Conservation (phyloP, 257 asterid genomes). For the Pogostemon cablin region DNA sequence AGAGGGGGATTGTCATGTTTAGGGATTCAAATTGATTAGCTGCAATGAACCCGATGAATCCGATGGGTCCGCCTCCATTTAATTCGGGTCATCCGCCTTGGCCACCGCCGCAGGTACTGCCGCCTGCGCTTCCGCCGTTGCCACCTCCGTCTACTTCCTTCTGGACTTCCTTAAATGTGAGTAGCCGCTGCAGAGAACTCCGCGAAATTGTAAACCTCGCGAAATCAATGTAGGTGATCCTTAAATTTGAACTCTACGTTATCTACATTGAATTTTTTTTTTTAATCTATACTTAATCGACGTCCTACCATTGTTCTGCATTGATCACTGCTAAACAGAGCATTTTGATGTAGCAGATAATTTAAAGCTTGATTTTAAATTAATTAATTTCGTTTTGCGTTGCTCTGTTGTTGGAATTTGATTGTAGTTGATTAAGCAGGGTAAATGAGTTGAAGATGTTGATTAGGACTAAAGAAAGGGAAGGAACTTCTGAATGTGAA, state of each 20-base stretch:
- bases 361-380: constrained; percentile 9
- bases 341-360: background rate
- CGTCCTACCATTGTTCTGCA: background rate
- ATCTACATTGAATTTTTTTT: background rate
- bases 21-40: background rate
- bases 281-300: background rate
- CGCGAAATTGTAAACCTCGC: constrained; percentile 49
- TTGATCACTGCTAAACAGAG: constrained; percentile 6
- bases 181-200: constrained; percentile 49
- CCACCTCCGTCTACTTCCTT: constrained; percentile 68
- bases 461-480: constrained; percentile 46
- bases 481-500: constrained; percentile 39
- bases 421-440: constrained; percentile 43
- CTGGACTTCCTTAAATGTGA: constrained; percentile 53
- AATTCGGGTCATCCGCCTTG: constrained; percentile 37
- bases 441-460: constrained; percentile 60
- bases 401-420: constrained; percentile 22
- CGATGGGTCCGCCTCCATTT: constrained; percentile 43
- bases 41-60: constrained; percentile 51
- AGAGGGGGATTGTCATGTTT: background rate
- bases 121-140: constrained; percentile 53
- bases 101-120: constrained; percentile 42
- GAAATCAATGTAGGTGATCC: constrained; percentile 46
- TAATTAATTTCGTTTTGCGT: background rate
- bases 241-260: background rate